Base-by-base conservation (phyloP, 192 early-diverging fungal species). In the Coemansia sp. region DNA sequence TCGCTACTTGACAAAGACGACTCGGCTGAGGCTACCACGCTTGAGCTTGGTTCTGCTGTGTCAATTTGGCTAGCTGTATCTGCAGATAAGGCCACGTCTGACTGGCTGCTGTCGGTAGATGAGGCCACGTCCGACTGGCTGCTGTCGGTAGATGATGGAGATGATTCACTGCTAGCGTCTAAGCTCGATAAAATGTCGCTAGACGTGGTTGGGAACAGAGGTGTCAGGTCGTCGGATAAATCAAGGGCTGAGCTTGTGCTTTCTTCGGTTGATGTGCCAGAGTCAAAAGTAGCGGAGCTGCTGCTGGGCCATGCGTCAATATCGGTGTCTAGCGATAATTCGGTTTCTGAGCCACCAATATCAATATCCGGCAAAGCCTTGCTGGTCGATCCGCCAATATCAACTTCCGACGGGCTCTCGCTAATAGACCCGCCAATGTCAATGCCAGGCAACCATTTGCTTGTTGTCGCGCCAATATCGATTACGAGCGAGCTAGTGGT, bases 201-300 rank as follows among this genome's bases (percentile, higher is more conserved):
- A 34, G 64, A 63, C 28, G 64, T 51, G 1, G 14, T 40, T 9
- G 64, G 24, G 24, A 37, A 44, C 18, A 60, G 25, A 2, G 64
- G 60, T 26, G 70, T 31, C 4, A 62, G 20, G 26, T 60, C 38
- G 38, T 58, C 60, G 36, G 57, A 63, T 48, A 66, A 14, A 1
- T 38, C 61, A 23, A 51, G 56, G 37, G 28, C 34, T 50, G 28
- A 12, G 42, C 6, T 21, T 23, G 20, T 47, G 9, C 14, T 23
- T 31, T 46, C 34, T 12, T 47, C 26, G 3, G 4, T 44, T 6
- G 58, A 47, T 2, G 24, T 37, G 21, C 25, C 58, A 26, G 47
- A 25, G 24, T 60, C 58, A 47, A 60, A 10, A 58, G 23, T 58
- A 15, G 42, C 38, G 7, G 31, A 60, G 9, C 38, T 14, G 12